These are phyloP conservation scores for Neurospora terricola DNA, from an alignment of 495 filamentous ascomycete genomes.

Conservation along the genomic window DNA sequence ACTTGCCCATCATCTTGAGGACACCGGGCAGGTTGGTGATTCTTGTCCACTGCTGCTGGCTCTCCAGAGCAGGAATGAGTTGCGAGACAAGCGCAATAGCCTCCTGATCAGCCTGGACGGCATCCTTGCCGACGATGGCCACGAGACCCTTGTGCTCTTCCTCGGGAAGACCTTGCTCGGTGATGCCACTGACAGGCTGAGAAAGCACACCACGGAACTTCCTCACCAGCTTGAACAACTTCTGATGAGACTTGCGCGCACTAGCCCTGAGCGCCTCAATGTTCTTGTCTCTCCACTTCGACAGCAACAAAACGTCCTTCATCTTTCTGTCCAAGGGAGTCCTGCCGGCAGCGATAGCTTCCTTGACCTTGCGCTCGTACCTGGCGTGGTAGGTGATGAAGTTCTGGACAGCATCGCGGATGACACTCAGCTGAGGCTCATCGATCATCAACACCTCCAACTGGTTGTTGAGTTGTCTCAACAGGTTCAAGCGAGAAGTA, in stretches of 20 bases:
- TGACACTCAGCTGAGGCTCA: slow-evolving; percentile 38
- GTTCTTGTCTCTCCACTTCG: slow-evolving; percentile 95
- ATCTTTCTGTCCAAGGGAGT: slow-evolving; percentile 69
- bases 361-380: slow-evolving; percentile 53
- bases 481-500: slow-evolving; percentile 54
- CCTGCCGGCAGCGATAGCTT: slow-evolving; percentile 53
- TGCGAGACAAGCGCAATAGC: slow-evolving; percentile 43
- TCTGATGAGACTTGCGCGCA: slow-evolving; percentile 79
- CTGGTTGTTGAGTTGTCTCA: slow-evolving; percentile 61
- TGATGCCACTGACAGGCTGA: slow-evolving; percentile 55
- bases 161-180: slow-evolving; percentile 59
- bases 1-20: slow-evolving; percentile 34
- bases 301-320: slow-evolving; percentile 75
- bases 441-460: slow-evolving; percentile 46
- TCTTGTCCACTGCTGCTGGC: slow-evolving; percentile 47
- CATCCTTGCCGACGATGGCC: neutral
- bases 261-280: slow-evolving; percentile 81
- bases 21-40: slow-evolving; percentile 61
- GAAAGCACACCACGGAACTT: slow-evolving; percentile 72
- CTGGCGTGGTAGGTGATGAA: slow-evolving; percentile 63
- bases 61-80: slow-evolving; percentile 43
- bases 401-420: slow-evolving; percentile 58
- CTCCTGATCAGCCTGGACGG: slow-evolving; percentile 28
- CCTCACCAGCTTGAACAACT: slow-evolving; percentile 80
- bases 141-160: slow-evolving; percentile 9